A percentile compares a stretch with the other conserved stretches of the same genome.
Conservation (phyloP, 2,329 filamentous ascomycete species). For the Alternaria sp. region DNA sequence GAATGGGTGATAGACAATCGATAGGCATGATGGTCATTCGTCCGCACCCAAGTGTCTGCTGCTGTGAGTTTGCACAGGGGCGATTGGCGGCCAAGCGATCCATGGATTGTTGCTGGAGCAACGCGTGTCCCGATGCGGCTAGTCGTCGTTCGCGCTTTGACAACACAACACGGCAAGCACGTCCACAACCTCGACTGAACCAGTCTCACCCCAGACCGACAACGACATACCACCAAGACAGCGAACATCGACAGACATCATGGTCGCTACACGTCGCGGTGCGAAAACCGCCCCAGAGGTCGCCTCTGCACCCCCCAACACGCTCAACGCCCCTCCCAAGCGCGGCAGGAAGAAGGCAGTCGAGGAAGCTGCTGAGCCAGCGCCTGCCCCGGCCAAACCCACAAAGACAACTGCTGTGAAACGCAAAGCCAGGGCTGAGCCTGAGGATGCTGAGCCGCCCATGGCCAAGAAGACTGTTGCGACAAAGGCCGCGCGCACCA, state of each 20-base stretch:
- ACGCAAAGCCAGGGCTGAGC: conserved; percentile 27
- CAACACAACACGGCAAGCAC: conserved; percentile 30
- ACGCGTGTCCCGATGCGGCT: conserved; percentile 15
- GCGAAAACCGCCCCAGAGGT: conserved; percentile 32
- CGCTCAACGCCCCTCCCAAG: conserved; percentile 43
- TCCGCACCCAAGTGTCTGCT: neutral
- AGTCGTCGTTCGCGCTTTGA: conserved; percentile 25
- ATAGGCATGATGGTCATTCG: neutral
- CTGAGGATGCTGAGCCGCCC: conserved; percentile 21
- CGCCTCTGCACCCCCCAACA: conserved; percentile 28
- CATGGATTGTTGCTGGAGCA: conserved; percentile 19
- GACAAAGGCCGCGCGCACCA: conserved; percentile 29
- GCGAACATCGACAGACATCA: conserved; percentile 27
- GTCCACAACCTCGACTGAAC: conserved; percentile 16
- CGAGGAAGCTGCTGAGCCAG: conserved; percentile 26
- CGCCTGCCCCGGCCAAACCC: conserved; percentile 25
- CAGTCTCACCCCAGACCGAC: conserved; percentile 14
- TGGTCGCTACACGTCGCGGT: conserved; percentile 44
- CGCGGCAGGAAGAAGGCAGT: conserved; percentile 37
- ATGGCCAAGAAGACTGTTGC: conserved; percentile 25
- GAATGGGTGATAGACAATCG: neutral
- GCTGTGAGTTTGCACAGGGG: too few relatives aligned
- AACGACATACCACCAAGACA: conserved; percentile 14
- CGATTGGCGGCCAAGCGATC: neutral
- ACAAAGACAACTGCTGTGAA: conserved; percentile 27